phyloP scores from a whole-genome alignment of 148 eudicot genomes.

The Fagopyrum homotropicum region DNA sequence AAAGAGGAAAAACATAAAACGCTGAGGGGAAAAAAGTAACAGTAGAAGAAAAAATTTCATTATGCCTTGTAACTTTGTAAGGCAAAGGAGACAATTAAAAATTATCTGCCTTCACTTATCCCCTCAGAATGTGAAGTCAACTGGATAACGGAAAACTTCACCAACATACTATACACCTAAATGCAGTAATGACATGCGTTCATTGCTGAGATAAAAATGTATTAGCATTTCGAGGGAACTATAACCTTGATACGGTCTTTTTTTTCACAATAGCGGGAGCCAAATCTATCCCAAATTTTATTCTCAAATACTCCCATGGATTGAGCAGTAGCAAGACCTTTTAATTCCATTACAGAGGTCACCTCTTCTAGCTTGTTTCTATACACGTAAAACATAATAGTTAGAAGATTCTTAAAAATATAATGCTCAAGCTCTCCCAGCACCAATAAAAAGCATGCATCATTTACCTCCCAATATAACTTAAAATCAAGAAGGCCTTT shows the following conservation, averaged over 20 bases:
- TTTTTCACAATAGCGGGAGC: constrained; percentile 23
- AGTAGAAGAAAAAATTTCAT: neutral
- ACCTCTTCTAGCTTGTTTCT: constrained; percentile 48
- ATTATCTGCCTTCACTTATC: neutral
- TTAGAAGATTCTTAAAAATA: constrained; percentile 6
- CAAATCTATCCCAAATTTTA: constrained; percentile 47
- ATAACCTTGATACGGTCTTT: constrained; percentile 46
- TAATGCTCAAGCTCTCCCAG: neutral
- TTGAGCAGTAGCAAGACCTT: constrained; percentile 16
- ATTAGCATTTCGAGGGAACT: neutral
- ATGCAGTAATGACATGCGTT: neutral
- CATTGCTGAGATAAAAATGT: neutral
- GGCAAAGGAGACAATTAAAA: neutral
- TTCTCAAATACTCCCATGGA: constrained; percentile 49
- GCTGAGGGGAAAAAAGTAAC: neutral
- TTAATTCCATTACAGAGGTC: constrained; percentile 27
- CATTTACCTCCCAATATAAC: constrained; percentile 53
- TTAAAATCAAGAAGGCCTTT: constrained; percentile 50
- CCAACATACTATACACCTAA: neutral
- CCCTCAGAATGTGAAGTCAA: neutral
- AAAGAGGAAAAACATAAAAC: neutral
- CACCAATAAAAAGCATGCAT: neutral
- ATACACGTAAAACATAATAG: constrained; percentile 10
- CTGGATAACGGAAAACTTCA: neutral
- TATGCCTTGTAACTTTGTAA: neutral